Evolutionary conservation across 805 yeast species (phyloP).

Genomic region (Saccharomycopsis amapae): DNA sequence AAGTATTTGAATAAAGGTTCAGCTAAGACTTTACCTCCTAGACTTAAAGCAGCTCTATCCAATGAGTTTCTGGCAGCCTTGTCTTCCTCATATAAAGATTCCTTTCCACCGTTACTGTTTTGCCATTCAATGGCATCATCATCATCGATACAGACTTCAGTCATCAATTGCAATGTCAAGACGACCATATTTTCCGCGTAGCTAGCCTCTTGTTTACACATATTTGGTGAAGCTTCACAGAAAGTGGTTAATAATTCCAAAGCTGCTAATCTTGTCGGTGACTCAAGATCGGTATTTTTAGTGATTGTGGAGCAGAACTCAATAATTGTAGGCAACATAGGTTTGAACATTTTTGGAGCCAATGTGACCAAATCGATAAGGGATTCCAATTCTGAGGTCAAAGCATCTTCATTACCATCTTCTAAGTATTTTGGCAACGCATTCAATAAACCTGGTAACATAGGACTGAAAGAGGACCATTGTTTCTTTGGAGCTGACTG

Average conservation of each 20-base stretch:
- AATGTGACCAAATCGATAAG: constrained; percentile 84
- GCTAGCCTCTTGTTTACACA: constrained; percentile 77
- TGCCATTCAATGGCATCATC: constrained; percentile 83
- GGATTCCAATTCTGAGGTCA: constrained; percentile 82
- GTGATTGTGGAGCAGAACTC: constrained; percentile 81
- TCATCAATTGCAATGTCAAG: constrained; percentile 73
- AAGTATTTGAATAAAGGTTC: constrained; percentile 80
- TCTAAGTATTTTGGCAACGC: constrained; percentile 80
- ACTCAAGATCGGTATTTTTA: constrained; percentile 73
- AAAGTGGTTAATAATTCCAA: constrained; percentile 85
- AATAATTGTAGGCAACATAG: constrained; percentile 83
- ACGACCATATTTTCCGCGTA: constrained; percentile 70
- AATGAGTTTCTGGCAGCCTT: constrained; percentile 92
- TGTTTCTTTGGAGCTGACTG: constrained; percentile 67
- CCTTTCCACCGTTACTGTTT: constrained; percentile 67
- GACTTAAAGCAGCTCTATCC: constrained; percentile 78
- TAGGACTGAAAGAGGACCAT: constrained; percentile 71
- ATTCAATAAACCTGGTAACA: constrained; percentile 78
- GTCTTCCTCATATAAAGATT: constrained; percentile 78
- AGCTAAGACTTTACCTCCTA: constrained; percentile 79
- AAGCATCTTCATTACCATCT: constrained; percentile 70
- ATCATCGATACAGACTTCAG: constrained; percentile 85
- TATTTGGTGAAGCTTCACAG: constrained; percentile 86
- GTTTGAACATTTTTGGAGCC: constrained; percentile 91
- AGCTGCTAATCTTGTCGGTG: constrained; percentile 75